Percentiles rank a stretch among this genome's conserved stretches.
Conservation (phyloP, 768 basidiomycete genomes). For the Thelephora aurantiotincta region DNA sequence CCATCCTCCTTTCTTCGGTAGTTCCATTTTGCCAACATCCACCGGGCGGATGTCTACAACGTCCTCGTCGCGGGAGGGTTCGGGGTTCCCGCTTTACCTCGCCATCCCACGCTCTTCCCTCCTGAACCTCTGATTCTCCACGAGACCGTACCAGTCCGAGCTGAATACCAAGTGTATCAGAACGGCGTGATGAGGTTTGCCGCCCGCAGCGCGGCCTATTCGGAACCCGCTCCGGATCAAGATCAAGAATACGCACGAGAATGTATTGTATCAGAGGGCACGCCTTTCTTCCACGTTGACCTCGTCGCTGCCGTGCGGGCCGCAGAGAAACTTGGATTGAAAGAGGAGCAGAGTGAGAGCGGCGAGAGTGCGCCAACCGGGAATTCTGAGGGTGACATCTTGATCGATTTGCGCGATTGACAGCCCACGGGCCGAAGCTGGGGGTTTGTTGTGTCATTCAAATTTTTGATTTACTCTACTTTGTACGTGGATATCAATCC, state of each 20-base stretch:
- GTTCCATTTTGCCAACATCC: slow-evolving; percentile 87
- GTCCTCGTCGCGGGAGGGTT: slow-evolving; percentile 83
- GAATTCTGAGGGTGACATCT: no score
- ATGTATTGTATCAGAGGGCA: slow-evolving; percentile 31
- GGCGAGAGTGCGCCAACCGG: no score
- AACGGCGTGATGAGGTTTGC: neutral
- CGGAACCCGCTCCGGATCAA: neutral
- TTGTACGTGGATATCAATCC: no score
- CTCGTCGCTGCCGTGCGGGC: slow-evolving; percentile 16
- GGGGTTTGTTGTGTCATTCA: no score
- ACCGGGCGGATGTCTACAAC: slow-evolving; percentile 86
- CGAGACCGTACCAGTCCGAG: slow-evolving; percentile 18
- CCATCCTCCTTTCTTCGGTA: neutral
- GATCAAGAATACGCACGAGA: neutral
- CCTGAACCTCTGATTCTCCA: slow-evolving; percentile 24
- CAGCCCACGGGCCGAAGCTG: no score
- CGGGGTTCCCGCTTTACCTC: slow-evolving; percentile 36
- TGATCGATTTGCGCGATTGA: no score
- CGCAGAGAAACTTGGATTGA: slow-evolving; percentile 9
- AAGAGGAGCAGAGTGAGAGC: no score
- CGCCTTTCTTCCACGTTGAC: slow-evolving; percentile 79
- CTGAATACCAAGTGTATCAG: no score
- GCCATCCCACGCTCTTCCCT: slow-evolving; percentile 70
- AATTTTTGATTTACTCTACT: no score
- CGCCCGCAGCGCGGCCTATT: neutral